A percentile compares a stretch with the other conserved stretches of the same genome.
phyloP scores from a whole-genome alignment of 129 eudicot genomes.

The Daucus carota region DH1_v3.0 NC_030385.2:35101501-35102000 shows the following conservation, averaged over 20 bases:
- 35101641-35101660: background rate
- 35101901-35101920: slow-evolving; percentile 95
- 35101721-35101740: background rate
- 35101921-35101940: slow-evolving; percentile 97
- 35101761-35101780: background rate
- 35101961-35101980: slow-evolving; percentile 70
- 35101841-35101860: background rate
- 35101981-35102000: background rate
- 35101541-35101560: background rate
- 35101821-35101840: background rate
- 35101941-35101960: slow-evolving; percentile 91
- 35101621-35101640: background rate
- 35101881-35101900: slow-evolving; percentile 98
- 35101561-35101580: background rate
- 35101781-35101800: background rate
- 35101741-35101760: background rate
- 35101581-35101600: background rate
- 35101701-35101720: background rate
- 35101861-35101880: slow-evolving; percentile 83
- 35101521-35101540: background rate
- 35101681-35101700: background rate
- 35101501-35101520: too few relatives aligned
- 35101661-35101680: background rate
- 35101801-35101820: too few relatives aligned
- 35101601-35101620: background rate